Conservation (phyloP, 352 stramenopile genomes). For the Blastocystis sp. region DNA sequence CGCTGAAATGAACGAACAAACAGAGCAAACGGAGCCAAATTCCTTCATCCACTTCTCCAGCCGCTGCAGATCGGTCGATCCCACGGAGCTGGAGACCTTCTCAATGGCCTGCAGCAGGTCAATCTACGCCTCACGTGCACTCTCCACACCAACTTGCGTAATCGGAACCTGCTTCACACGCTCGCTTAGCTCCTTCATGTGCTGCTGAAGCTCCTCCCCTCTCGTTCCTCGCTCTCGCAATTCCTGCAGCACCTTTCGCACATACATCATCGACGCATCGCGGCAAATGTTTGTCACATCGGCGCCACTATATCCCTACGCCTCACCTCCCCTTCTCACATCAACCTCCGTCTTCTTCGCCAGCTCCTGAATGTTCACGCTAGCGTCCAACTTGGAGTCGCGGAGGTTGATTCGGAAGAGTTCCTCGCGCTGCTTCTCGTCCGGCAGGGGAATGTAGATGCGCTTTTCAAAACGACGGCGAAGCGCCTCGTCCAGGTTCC, state of each 20-base stretch:
- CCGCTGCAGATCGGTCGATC: constrained; percentile 9
- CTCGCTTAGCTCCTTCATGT: constrained; percentile 50
- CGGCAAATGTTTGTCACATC: constrained; percentile 81
- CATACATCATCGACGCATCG: constrained; percentile 77
- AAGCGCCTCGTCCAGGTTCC: constrained; percentile 92
- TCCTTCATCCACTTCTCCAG: constrained; percentile 57
- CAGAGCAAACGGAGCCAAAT: constrained; percentile 22
- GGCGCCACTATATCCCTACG: constrained; percentile 79
- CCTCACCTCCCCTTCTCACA: background rate
- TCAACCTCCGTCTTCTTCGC: constrained; percentile 77
- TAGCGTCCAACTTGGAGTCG: constrained; percentile 72
- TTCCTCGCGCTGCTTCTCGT: constrained; percentile 71
- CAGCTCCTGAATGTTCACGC: constrained; percentile 77
- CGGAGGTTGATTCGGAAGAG: constrained; percentile 73
- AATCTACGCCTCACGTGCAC: background rate
- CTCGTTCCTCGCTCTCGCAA: constrained; percentile 67
- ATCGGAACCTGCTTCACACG: constrained; percentile 60
- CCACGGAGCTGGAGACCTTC: constrained; percentile 59
- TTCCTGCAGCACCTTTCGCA: constrained; percentile 73
- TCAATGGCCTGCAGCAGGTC: constrained; percentile 11
- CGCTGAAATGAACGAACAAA: background rate
- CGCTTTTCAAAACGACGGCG: constrained; percentile 88
- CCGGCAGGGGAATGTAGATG: constrained; percentile 84
- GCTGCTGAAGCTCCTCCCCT: constrained; percentile 34
- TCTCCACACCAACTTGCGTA: constrained; percentile 24